Base-by-base conservation (phyloP, 768 basidiomycete genomes). In the Tulasnella sp. region DNA sequence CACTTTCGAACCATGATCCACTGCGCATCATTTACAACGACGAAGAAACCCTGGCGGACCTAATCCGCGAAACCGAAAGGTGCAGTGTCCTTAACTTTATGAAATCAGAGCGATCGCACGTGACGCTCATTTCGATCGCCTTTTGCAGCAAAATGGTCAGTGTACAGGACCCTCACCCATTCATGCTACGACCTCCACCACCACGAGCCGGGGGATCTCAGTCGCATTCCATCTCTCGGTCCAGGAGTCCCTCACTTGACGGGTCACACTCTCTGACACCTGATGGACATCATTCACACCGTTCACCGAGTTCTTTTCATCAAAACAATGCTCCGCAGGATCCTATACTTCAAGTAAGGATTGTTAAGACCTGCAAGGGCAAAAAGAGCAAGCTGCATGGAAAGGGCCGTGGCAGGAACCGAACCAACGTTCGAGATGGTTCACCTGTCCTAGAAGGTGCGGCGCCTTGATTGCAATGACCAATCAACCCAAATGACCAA, bases 11-110 rank as follows among this genome's bases (percentile, higher is more conserved):
- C 51, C 4, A 7, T 23, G 27, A 10, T 21, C 51, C 51, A 7
- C 51, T 13, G 17, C 23, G 4, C 4, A 13, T 38, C 34, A 19
- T 52, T 5, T 19, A n/a, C n/a, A 34, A 32, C 27, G 51, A 52
- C 10, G 51, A 26, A 19, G 51, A 26, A 19, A n/a, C 27, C 9
- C 29, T 52, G 13, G 51, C 24, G 10, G 51, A 52, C 8, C 23
- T 52, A 26, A 26, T 52, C 24, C 4, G 51, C 4, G 51, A 52
- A 29, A 29, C 51, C n/a, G 51, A 52, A 52, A 52, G 51, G 51
- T 52, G 34, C 27, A 29, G n/a, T 10, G 7, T 48, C 45, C 45
- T 48, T 15, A n/a, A 5, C 15, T 38, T 38, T 38, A 5, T 48
- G 27, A 48, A 48, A 5, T 29, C 21, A 48, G 19, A 21, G n/a